Evolutionary conservation across 1,284 basidiomycete genomes (phyloP).

Genomic region (Vanrija humicola): DNA sequence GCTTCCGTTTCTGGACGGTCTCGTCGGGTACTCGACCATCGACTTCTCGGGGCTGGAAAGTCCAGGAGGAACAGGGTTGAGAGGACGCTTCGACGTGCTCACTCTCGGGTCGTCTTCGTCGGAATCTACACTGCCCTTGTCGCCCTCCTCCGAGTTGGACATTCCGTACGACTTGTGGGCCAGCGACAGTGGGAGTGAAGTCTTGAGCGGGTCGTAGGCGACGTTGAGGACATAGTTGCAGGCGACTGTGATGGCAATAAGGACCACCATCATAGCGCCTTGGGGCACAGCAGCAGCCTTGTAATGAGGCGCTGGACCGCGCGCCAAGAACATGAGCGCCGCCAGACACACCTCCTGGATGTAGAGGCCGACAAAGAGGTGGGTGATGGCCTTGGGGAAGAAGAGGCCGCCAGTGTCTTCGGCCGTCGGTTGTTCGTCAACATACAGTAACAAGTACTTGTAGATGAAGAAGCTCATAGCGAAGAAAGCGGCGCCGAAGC

Average conservation of each 20-base stretch:
- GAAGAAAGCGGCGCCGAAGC: conserved; percentile 78
- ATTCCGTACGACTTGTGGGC: conserved; percentile 63
- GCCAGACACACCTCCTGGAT: conserved; percentile 73
- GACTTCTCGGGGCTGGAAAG: no score
- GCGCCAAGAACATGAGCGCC: conserved; percentile 82
- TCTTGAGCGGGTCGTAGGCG: conserved; percentile 57
- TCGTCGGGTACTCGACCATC: no score
- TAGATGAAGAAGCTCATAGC: conserved; percentile 77
- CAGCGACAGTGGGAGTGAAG: conserved; percentile 68
- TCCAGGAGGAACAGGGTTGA: no score
- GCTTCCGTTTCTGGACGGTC: no score
- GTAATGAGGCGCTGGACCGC: conserved; percentile 49
- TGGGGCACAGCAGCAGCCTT: conserved; percentile 63
- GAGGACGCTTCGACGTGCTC: neutral
- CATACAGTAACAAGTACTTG: conserved; percentile 83
- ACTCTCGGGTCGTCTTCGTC: neutral
- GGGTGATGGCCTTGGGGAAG: conserved; percentile 90
- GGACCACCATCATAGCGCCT: conserved; percentile 74
- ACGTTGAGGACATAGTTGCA: conserved; percentile 65
- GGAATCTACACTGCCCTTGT: conserved; percentile 2
- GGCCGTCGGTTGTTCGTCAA: conserved; percentile 65
- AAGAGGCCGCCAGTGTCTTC: conserved; percentile 89
- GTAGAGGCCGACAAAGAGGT: conserved; percentile 90
- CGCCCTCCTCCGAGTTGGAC: conserved; percentile 19
- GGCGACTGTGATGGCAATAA: conserved; percentile 74